phyloP scores from a whole-genome alignment of 139 green algal genomes.

The Axilococcus clingmanii region DNA sequence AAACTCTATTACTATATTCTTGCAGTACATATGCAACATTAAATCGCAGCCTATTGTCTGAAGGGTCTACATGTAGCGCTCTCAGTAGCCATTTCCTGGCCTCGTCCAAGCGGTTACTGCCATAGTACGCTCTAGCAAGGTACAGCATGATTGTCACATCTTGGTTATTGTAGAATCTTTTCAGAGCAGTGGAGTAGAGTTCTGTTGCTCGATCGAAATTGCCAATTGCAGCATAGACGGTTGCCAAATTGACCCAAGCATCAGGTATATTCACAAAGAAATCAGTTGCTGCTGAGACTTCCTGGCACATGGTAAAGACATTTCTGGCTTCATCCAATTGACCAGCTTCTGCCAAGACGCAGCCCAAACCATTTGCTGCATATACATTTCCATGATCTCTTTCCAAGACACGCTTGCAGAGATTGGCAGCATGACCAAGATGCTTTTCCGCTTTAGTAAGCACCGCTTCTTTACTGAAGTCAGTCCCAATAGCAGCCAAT shows the following conservation, averaged over 20 bases:
- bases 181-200: slow-evolving; percentile 54
- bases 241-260: slow-evolving; percentile 56
- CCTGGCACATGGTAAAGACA: slow-evolving; percentile 59
- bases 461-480: slow-evolving; percentile 23
- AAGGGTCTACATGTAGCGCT: slow-evolving; percentile 67
- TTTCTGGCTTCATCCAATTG: slow-evolving; percentile 53
- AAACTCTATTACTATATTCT: slow-evolving; percentile 21
- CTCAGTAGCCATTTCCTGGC: slow-evolving; percentile 51
- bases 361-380: slow-evolving; percentile 76
- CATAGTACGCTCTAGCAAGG: slow-evolving; percentile 58
- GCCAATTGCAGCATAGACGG: slow-evolving; percentile 52
- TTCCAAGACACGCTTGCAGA: slow-evolving; percentile 6
- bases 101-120: slow-evolving; percentile 43
- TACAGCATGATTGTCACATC: slow-evolving; percentile 32
- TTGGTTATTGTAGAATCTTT: slow-evolving; percentile 38
- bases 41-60: slow-evolving; percentile 61
- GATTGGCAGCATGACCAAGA: slow-evolving; percentile 1
- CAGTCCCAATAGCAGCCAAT: slow-evolving; percentile 36
- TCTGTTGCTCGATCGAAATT: slow-evolving; percentile 45
- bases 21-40: slow-evolving; percentile 74
- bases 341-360: slow-evolving; percentile 71
- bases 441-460: slow-evolving; percentile 6
- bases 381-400: slow-evolving; percentile 61
- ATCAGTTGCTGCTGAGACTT: slow-evolving; percentile 36
- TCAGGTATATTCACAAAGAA: slow-evolving; percentile 54